A percentile compares a stretch with the other conserved stretches of the same genome.
Conservation (phyloP, 208 protist genomes). For the Trypanosoma grayi region DNA sequence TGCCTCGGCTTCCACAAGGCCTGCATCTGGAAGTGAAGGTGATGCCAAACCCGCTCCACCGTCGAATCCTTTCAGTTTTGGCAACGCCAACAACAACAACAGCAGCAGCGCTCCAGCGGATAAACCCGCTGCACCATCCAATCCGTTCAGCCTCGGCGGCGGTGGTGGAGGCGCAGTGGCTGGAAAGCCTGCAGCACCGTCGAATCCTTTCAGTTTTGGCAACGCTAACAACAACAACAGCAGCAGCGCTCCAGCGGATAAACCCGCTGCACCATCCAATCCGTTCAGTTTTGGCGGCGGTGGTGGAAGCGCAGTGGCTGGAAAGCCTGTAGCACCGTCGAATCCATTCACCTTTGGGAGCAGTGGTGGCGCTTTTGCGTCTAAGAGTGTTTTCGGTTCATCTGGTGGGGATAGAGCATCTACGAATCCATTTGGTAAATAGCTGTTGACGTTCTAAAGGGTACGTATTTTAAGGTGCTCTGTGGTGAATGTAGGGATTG, state of each 20-base stretch:
- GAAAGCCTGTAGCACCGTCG: slow-evolving; percentile 12
- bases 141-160: slow-evolving; percentile 15
- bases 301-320: background rate
- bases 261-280: slow-evolving; percentile 2
- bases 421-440: slow-evolving; percentile 17
- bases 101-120: slow-evolving; percentile 9
- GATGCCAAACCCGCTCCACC: background rate
- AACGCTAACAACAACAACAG: background rate
- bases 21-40: slow-evolving; percentile 11
- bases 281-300: slow-evolving; percentile 15
- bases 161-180: background rate
- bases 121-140: slow-evolving; percentile 21
- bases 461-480: background rate
- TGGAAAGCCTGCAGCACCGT: slow-evolving; percentile 18
- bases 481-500: background rate
- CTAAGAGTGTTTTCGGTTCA: slow-evolving; percentile 9
- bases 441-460: background rate
- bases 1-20: slow-evolving; percentile 11
- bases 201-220: slow-evolving; percentile 49
- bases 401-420: slow-evolving; percentile 1
- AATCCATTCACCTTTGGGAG: slow-evolving; percentile 24
- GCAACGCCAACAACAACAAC: background rate
- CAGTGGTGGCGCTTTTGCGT: background rate
- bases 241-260: slow-evolving; percentile 2
- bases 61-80: slow-evolving; percentile 23